A percentile compares a stretch with the other conserved stretches of the same genome.
Conservation (phyloP, 192 early-diverging fungal species). For the Podila verticillata region DNA sequence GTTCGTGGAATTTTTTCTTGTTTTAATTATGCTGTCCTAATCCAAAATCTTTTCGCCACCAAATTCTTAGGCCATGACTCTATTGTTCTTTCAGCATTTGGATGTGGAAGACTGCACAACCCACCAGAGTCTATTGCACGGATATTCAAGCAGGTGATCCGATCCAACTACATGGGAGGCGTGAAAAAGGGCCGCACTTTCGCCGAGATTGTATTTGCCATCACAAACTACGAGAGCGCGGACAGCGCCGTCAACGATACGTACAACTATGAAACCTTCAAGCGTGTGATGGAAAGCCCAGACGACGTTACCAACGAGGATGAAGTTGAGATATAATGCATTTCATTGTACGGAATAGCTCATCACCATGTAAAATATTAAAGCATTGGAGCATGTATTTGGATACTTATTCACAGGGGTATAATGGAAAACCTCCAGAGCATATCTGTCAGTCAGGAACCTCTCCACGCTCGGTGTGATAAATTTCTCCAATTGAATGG, state of each 20-base stretch:
- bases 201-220: conserved; percentile 44
- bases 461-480: no score
- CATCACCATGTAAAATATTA: background rate
- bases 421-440: no score
- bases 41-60: background rate
- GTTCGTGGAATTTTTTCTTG: no score
- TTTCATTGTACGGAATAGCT: background rate
- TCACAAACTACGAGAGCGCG: conserved; percentile 24
- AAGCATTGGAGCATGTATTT: no score
- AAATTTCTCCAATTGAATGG: no score
- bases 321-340: background rate
- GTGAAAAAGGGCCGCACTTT: conserved; percentile 42
- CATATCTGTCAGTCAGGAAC: no score
- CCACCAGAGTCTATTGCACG: conserved; percentile 46
- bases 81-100: conserved; percentile 56
- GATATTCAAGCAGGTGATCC: conserved; percentile 56
- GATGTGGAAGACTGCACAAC: conserved; percentile 53
- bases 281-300: conserved; percentile 41
- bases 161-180: conserved; percentile 48
- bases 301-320: conserved; percentile 6
- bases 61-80: conserved; percentile 48
- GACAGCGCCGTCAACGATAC: conserved; percentile 9
- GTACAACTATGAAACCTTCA: conserved; percentile 42
- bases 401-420: no score
- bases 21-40: no score